Evolutionary conservation across 2,329 filamentous ascomycete species (phyloP).

Genomic region (Nannizzia gypsea): DNA sequence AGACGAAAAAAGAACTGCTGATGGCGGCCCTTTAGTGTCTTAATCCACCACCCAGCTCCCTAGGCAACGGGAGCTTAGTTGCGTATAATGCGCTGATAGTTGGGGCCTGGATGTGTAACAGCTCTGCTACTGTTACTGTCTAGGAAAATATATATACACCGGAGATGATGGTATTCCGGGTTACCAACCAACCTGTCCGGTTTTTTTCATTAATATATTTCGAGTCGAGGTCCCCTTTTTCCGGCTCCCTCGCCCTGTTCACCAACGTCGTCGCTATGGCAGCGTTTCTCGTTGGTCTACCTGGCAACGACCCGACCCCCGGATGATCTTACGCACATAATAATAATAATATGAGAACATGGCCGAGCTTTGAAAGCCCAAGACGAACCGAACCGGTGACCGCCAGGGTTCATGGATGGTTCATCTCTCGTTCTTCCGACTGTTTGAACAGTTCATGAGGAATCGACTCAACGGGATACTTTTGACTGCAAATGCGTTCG

Average conservation of each 20-base stretch:
- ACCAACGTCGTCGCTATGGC: background rate
- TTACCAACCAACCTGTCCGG: background rate
- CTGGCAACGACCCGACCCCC: background rate
- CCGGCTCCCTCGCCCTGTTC: background rate
- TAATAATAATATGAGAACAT: too few species aligned
- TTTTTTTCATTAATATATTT: constrained; percentile 1
- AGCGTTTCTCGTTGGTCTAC: background rate
- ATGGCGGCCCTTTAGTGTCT: constrained; percentile 3
- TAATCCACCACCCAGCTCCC: constrained; percentile 3
- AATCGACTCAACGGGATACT: too few species aligned
- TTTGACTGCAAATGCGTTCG: background rate
- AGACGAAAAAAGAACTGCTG: background rate
- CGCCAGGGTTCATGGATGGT: background rate
- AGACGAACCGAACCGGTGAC: background rate
- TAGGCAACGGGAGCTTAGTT: constrained; percentile 5
- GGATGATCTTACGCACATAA: background rate
- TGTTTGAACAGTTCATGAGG: background rate
- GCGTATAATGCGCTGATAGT: background rate
- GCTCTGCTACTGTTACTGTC: constrained; percentile 2
- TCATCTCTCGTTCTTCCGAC: background rate
- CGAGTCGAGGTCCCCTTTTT: background rate
- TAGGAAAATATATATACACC: background rate
- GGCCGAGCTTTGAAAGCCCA: background rate
- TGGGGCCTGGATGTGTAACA: background rate
- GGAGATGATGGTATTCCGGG: constrained; percentile 1